Base-by-base conservation (phyloP, 2,329 filamentous ascomycete genomes). In the Paracorniculantispora psalliotae region DNA sequence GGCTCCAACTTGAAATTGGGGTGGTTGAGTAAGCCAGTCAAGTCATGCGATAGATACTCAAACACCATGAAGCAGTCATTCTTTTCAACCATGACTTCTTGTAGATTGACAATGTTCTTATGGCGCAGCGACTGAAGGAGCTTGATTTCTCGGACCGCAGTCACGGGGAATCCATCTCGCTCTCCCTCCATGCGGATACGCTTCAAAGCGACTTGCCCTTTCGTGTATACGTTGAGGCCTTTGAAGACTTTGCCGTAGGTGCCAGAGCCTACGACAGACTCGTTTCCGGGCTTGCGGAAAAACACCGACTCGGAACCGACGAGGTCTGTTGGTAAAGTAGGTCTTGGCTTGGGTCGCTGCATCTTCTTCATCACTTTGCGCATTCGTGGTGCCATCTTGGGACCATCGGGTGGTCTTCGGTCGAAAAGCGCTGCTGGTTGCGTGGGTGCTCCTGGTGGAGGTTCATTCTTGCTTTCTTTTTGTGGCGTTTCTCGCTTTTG, bases 11-110 rank as follows among this genome's bases (percentile, higher is more conserved):
- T 88, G 75, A 96, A 99, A 0, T 88, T 89, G 0, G 94, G 94
- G 68, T 99, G 94, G 67, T 97, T 97, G 61, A 99, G 84, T 33
- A 99, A 79, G 15, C 94, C 94, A 2, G 94, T 99, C 61, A 99
- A 79, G 72, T 99, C 94, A 71, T 99, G 94, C 1, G 94, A 93
- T 33, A 97, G 81, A 70, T 99, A 99, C 72, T 99, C 94, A 64
- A 99, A 99, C 3, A 99, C 94, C 94, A 99, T 99, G 75, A 96
- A 99, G 72, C 94, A 99, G 73, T 97, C 92, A 66, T 97, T 97
- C 70, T 89, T 90, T 75, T 99, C 94, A 2, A 99, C 94, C 94
- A 99, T 99, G 64, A 96, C 91, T 75, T 96, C 92, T 64, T 90
- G 85, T 19, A 96, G 77, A 43, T 87, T 86, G 59, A 96, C 91